Conservation (phyloP, 2,329 filamentous ascomycete species). For the Penicillium sp. region DNA sequence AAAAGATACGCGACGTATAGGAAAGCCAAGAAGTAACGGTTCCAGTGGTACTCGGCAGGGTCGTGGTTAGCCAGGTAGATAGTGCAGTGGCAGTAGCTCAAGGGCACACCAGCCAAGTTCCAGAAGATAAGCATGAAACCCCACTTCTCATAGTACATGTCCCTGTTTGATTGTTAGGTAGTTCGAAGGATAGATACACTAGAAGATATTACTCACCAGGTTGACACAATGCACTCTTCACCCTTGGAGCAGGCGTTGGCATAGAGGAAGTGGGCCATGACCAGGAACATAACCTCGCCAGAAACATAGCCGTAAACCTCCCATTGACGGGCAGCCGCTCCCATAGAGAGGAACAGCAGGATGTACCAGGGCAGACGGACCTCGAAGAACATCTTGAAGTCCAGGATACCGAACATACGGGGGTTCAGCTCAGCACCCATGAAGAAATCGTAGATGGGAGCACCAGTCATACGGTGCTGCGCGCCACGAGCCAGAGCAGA, state of each 20-base stretch:
- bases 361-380: slow-evolving; percentile 93
- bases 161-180: slow-evolving; percentile 54
- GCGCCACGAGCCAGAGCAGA: slow-evolving; percentile 80
- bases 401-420: slow-evolving; percentile 78
- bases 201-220: slow-evolving; percentile 61
- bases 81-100: slow-evolving; percentile 92
- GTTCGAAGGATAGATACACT: neutral
- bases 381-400: slow-evolving; percentile 97
- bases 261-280: slow-evolving; percentile 90
- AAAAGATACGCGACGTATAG: slow-evolving; percentile 76
- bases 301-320: slow-evolving; percentile 85
- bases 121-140: slow-evolving; percentile 98
- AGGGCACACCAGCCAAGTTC: slow-evolving; percentile 89
- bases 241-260: slow-evolving; percentile 91
- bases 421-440: slow-evolving; percentile 89
- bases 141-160: slow-evolving; percentile 97
- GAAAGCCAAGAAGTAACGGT: slow-evolving; percentile 65
- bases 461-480: slow-evolving; percentile 89
- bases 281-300: slow-evolving; percentile 79
- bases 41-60: slow-evolving; percentile 77
- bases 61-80: slow-evolving; percentile 85
- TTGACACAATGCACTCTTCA: slow-evolving; percentile 86
- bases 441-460: slow-evolving; percentile 84
- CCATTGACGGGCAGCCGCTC: slow-evolving; percentile 79
- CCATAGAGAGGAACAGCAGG: slow-evolving; percentile 76